Conservation (phyloP, 2,329 filamentous ascomycete genomes). For the Aspergillus amoenus region DNA sequence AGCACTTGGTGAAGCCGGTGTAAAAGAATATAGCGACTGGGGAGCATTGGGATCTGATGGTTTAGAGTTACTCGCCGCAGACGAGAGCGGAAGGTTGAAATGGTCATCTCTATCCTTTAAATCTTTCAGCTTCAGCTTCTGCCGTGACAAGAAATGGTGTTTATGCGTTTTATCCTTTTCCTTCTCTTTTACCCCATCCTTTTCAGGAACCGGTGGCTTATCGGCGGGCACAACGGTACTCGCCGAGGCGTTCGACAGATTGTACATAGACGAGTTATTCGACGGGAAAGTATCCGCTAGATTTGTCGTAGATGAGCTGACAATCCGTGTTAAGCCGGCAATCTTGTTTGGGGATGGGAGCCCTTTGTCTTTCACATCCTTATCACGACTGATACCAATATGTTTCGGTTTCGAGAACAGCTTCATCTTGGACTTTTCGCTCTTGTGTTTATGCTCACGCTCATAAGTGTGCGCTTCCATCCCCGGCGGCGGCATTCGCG, state of each 20-base stretch:
- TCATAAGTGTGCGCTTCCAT: constrained; percentile 30
- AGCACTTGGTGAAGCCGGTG: constrained; percentile 62
- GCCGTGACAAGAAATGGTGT: constrained; percentile 65
- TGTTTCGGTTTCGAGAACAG: constrained; percentile 67
- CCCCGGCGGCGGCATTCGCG: constrained; percentile 43
- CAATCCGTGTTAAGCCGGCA: constrained; percentile 52
- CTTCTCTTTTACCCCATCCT: constrained; percentile 42
- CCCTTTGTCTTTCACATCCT: constrained; percentile 52
- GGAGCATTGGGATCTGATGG: constrained; percentile 63
- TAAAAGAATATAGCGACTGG: constrained; percentile 65
- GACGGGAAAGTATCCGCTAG: constrained; percentile 55
- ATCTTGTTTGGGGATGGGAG: constrained; percentile 61
- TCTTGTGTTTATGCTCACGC: constrained; percentile 52
- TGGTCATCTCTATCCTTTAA: constrained; percentile 62
- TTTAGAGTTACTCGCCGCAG: constrained; percentile 64
- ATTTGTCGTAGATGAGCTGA: constrained; percentile 62
- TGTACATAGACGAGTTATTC: constrained; percentile 59
- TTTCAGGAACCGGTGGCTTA: constrained; percentile 38
- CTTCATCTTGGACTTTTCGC: constrained; percentile 67
- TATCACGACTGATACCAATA: constrained; percentile 62
- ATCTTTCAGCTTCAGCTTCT: constrained; percentile 64
- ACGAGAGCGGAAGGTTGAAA: constrained; percentile 59
- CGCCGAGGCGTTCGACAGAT: constrained; percentile 61
- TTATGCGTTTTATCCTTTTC: constrained; percentile 51
- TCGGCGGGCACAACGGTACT: constrained; percentile 58